Base-by-base conservation (phyloP, 495 filamentous ascomycete species). In the Penicillium manginii region DNA sequence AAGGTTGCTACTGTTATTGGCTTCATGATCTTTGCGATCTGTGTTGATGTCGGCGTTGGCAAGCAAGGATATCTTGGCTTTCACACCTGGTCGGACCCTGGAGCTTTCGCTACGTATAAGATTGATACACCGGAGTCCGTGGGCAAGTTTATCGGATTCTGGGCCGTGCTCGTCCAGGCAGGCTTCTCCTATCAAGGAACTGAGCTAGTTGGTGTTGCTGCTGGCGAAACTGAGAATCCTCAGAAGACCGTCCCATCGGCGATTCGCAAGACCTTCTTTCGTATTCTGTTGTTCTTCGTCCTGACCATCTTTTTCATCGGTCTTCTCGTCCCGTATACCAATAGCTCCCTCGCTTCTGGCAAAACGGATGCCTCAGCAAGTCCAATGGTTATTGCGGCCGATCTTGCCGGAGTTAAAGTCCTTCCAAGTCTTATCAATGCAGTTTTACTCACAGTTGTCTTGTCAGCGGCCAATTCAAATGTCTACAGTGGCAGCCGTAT, bases 351-450 rank as follows among this genome's bases (percentile, higher is more conserved):
- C 19, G 45, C 67, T 6, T 68, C 76, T 2, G 72, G 63, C 12
- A 54, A 49, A 11, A 78, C 78, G 18, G 81, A 85, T 60, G 88
- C 86, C 12, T 83, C 84, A 6, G 84, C 86, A 2, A 85, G 82
- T 19, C 86, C 86, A 0, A 87, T 87, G 63, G 86, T 89, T 19
- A 79, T 86, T 18, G 82, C 83, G 2, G 84, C 86, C 43, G 59
- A 83, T 43, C 73, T 83, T 19, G 88, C 89, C 2, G 79, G 84
- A 6, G 84, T 96, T 52, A 77, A 76, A 15, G 81, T 83, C 12
- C 81, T 93, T 6, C 88, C 86, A 15, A 81, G 83, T 55, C 83
- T 93, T 61, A 88, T 96, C 74, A 96, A 93, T 73, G 90, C 84
- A 11, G 83, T 90, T 21, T 82, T 92, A 40, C 70, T 91, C 53